phyloP scores from a whole-genome alignment of 163 green algal genomes.

The Volvox carteri region DNA sequence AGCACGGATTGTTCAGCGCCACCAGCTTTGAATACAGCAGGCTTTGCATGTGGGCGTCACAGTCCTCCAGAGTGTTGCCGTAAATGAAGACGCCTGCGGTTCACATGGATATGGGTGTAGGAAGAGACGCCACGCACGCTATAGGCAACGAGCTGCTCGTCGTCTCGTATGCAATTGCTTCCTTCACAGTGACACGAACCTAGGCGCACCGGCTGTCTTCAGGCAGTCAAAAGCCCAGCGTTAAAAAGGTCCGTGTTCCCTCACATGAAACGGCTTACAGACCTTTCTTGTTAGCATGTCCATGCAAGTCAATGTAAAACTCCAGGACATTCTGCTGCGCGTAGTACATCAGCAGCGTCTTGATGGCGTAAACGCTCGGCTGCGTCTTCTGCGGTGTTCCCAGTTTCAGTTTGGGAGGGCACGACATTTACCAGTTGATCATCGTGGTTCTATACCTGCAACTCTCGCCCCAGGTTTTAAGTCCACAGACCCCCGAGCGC shows the following conservation, averaged over 20 bases:
- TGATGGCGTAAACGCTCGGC: conserved; percentile 72
- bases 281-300: conserved; percentile 78
- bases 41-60: conserved; percentile 62
- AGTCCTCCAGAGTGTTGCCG: conserved; percentile 70
- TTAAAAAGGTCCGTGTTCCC: too few species aligned
- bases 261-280: too few species aligned
- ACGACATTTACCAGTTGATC: not conserved
- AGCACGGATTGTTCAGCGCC: conserved; percentile 68
- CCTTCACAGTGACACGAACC: too few species aligned
- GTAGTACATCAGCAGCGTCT: conserved; percentile 65
- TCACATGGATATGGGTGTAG: not conserved
- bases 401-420: too few species aligned
- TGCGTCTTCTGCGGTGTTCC: conserved; percentile 64
- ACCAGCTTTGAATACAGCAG: conserved; percentile 63
- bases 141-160: too few species aligned
- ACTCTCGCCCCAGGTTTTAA: not conserved
- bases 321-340: conserved; percentile 57
- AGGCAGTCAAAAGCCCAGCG: too few species aligned
- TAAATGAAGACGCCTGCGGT: conserved; percentile 72
- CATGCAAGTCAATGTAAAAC: conserved; percentile 81
- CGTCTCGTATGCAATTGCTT: too few species aligned
- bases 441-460: not conserved
- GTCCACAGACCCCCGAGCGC: not conserved
- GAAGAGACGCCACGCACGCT: too few species aligned
- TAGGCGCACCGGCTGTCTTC: too few species aligned